phyloP scores from a whole-genome alignment of 1,284 basidiomycete species.

The Mycena sp. region DNA sequence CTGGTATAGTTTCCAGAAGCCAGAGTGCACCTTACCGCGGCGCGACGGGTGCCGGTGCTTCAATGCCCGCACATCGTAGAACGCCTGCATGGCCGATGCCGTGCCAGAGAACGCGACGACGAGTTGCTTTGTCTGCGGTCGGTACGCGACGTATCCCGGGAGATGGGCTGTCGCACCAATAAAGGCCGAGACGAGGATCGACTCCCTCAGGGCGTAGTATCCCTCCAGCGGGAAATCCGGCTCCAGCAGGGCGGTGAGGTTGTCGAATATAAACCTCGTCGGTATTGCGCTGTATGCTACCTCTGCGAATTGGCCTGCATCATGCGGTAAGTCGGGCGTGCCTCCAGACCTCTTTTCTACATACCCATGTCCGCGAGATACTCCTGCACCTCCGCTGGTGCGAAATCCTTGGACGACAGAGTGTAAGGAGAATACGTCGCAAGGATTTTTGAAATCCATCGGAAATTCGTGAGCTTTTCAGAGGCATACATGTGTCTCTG shows the following conservation, averaged over 20 bases:
- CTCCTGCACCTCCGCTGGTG: conserved; percentile 41
- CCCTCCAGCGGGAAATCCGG: conserved; percentile 58
- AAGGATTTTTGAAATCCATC: conserved; percentile 55
- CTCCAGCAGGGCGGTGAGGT: conserved; percentile 48
- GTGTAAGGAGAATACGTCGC: conserved; percentile 53
- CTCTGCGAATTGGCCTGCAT: conserved; percentile 60
- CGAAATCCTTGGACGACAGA: conserved; percentile 50
- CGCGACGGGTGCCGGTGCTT: conserved; percentile 49
- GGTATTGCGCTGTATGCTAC: conserved; percentile 52
- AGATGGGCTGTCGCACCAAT: conserved; percentile 51
- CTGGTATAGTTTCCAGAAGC: conserved; percentile 62
- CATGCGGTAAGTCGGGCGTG: neutral
- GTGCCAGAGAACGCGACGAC: conserved; percentile 60
- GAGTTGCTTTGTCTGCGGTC: conserved; percentile 52
- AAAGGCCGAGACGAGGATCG: conserved; percentile 48
- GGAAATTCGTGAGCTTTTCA: conserved; percentile 60
- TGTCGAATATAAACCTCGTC: conserved; percentile 51
- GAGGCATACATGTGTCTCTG: conserved; percentile 57
- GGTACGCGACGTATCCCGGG: conserved; percentile 54
- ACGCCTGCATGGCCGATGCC: conserved; percentile 48
- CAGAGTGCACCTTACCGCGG: conserved; percentile 54
- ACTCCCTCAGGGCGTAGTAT: conserved; percentile 49
- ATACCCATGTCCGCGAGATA: conserved; percentile 56
- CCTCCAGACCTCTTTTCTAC: conserved; percentile 6
- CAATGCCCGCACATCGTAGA: conserved; percentile 53